A percentile compares a stretch with the other conserved stretches of the same genome.
Evolutionary conservation across 2,329 filamentous ascomycete genomes (phyloP).

Genomic region (Cercospora beticola): DNA sequence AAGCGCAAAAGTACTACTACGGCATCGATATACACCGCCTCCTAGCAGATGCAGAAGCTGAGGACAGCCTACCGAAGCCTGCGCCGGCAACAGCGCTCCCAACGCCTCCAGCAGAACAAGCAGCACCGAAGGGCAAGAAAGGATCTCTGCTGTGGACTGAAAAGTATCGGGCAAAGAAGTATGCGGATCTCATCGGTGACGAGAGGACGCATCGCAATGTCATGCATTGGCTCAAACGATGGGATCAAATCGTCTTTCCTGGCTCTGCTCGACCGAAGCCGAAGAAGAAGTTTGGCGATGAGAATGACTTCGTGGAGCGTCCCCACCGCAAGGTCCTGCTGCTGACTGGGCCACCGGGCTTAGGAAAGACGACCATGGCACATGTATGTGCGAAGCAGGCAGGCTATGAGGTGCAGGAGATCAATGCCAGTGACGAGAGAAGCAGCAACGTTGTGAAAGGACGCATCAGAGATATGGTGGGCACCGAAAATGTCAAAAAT

Average conservation of each 20-base stretch:
- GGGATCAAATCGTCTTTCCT: conserved; percentile 92
- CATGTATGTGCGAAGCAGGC: conserved; percentile 95
- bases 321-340: conserved; percentile 84
- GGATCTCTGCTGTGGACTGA: conserved; percentile 81
- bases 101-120: conserved; percentile 43
- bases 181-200: conserved; percentile 91
- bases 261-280: conserved; percentile 62
- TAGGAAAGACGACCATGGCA: conserved; percentile 93
- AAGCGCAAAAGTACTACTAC: conserved; percentile 77
- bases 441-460: conserved; percentile 87
- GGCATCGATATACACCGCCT: conserved; percentile 88
- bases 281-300: conserved; percentile 45
- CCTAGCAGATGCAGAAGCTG: conserved; percentile 67
- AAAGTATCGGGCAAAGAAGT: conserved; percentile 89
- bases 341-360: conserved; percentile 83
- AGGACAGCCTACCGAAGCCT: conserved; percentile 48
- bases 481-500: conserved; percentile 87
- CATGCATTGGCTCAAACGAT: conserved; percentile 87
- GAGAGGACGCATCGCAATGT: conserved; percentile 90
- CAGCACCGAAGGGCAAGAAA: conserved; percentile 30
- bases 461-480: conserved; percentile 84
- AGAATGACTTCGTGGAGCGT: conserved; percentile 58
- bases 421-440: conserved; percentile 95
- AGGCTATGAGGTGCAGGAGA: conserved; percentile 93
- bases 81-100: conserved; percentile 31